Base-by-base conservation (phyloP, 2,329 filamentous ascomycete genomes). In the Aspergillus ochraceoroseus region DNA sequence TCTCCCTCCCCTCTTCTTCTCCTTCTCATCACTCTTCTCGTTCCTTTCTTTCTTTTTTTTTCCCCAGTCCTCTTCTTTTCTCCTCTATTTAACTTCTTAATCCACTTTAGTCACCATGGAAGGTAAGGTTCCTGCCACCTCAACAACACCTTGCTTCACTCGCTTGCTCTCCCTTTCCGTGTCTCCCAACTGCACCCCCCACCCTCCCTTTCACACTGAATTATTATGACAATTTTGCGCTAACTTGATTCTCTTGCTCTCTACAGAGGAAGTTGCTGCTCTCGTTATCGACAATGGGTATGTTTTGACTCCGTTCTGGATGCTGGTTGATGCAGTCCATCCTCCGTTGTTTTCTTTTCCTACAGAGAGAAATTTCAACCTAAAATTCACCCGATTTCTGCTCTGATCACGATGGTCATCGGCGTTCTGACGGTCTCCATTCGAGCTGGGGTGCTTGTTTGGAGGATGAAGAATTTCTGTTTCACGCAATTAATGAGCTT, bases 221-320 rank as follows among this genome's bases (percentile, higher is more conserved):
- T n/a, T n/a, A n/a, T n/a, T n/a, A n/a, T n/a, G n/a, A 38, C 43
- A 51, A 41, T 38, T 32, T 12, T 37, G 55, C 52, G 60, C 67
- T 70, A 58, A 70, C 65, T 22, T 23, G 44, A 28, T 15, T 22
- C 47, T 56, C 39, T 57, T 67, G 51, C 49, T 50, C 53, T 75
- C 73, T 70, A 35, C 20, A 96, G 92, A 98, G 82, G 92, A 98
- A 87, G 92, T 98, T 76, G 92, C 92, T 74, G 92, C 92, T 75
- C 89, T 98, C 87, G 92, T 98, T 76, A 96, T 98, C 78, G 92
- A 98, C 89, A 98, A 98, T 96, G 92, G 92, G 92, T 98, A 90
- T 87, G 89, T 77, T 74, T 32, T 33, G 19, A 35, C 25, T 44
- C 29, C 20, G 22, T 37, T 43, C 33, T 37, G 38, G 46, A 52